These are phyloP conservation scores for Melampsora larici-populina DNA, from an alignment of 1,284 basidiomycete species.

Conservation along the genomic window DNA sequence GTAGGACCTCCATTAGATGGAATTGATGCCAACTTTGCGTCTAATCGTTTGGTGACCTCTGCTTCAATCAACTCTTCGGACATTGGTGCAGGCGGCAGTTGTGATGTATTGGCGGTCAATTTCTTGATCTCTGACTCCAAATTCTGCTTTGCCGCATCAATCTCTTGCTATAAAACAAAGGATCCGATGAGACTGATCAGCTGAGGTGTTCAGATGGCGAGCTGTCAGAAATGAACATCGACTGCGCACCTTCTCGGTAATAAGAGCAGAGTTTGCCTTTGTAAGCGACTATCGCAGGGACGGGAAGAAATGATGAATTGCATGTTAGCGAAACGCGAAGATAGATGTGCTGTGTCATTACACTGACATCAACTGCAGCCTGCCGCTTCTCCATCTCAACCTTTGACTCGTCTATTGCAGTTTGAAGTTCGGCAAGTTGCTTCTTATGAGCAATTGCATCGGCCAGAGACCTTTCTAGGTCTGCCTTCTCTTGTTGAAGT, in stretches of 20 bases:
- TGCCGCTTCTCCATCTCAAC: constrained; percentile 21
- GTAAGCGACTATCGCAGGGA: neutral
- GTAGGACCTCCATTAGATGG: neutral
- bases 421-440: constrained; percentile 11
- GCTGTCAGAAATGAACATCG: neutral
- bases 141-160: constrained; percentile 4
- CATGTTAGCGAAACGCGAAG: neutral
- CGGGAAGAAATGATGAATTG: neutral
- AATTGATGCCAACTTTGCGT: constrained; percentile 21
- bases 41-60: constrained; percentile 31
- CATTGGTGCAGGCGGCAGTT: neutral
- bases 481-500: constrained; percentile 33
- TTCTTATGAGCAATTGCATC: constrained; percentile 14
- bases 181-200: neutral
- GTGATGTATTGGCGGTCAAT: constrained; percentile 9
- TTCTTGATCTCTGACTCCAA: constrained; percentile 12
- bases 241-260: constrained; percentile 12
- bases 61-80: constrained; percentile 18
- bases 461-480: constrained; percentile 11
- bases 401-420: constrained; percentile 28
- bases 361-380: constrained; percentile 25
- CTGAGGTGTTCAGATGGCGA: neutral
- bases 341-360: neutral
- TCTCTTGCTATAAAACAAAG: constrained; percentile 10
- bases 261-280: constrained; percentile 3